These are phyloP conservation scores for Cyclocybe cylindracea DNA, from an alignment of 768 basidiomycete species.

Conservation along the genomic window DNA sequence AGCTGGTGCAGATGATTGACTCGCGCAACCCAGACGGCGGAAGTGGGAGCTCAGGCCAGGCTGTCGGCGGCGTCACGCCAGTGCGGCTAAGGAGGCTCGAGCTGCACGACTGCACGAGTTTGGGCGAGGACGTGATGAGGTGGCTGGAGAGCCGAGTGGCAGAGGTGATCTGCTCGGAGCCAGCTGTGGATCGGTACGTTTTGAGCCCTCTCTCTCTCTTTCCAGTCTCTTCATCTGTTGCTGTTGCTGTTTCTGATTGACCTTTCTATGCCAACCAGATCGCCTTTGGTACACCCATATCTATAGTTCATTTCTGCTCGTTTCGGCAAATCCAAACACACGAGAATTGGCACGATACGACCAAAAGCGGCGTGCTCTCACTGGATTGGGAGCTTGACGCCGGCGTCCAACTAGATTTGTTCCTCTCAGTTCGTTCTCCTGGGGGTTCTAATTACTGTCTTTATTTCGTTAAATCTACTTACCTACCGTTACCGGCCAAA, in stretches of 20 bases:
- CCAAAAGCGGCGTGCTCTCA: too few relatives aligned
- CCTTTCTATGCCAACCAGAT: conserved; percentile 3
- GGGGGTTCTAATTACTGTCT: background rate
- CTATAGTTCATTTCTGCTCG: conserved; percentile 1
- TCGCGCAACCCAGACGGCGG: conserved; percentile 61
- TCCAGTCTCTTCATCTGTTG: background rate
- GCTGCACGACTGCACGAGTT: conserved; percentile 63
- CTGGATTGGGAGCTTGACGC: too few relatives aligned
- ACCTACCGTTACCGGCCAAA: too few relatives aligned
- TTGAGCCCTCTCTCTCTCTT: conserved; percentile 1
- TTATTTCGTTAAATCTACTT: too few relatives aligned
- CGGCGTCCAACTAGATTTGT: too few relatives aligned
- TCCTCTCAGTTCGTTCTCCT: background rate
- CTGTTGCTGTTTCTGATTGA: background rate
- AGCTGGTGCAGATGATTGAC: conserved; percentile 73
- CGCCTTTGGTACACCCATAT: conserved; percentile 15
- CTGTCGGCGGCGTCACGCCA: conserved; percentile 49
- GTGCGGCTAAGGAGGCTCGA: conserved; percentile 58
- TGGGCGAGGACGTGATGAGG: conserved; percentile 68
- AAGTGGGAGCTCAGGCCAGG: conserved; percentile 16
- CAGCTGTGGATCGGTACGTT: conserved; percentile 48
- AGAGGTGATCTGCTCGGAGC: conserved; percentile 63
- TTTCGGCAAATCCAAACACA: too few relatives aligned
- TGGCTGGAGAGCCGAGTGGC: conserved; percentile 67
- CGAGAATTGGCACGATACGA: too few relatives aligned